A percentile compares a stretch with the other conserved stretches of the same genome.
phyloP scores from a whole-genome alignment of 2,329 filamentous ascomycete genomes.

The Trichophyton verrucosum region DNA sequence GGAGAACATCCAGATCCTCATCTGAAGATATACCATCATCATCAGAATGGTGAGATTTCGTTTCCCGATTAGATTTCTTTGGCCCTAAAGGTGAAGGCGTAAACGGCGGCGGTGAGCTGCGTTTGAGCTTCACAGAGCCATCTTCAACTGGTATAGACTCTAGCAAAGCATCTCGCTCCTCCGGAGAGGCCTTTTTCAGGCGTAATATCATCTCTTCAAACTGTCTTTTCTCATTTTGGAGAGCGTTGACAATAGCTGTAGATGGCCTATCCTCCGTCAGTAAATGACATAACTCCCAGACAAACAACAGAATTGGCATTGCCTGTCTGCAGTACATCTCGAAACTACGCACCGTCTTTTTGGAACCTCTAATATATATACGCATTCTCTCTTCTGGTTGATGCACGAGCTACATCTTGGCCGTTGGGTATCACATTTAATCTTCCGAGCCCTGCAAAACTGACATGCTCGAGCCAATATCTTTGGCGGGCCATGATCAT shows the following conservation, averaged over 20 bases:
- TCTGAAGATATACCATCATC: constrained; percentile 14
- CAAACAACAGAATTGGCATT: neutral
- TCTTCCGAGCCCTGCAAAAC: constrained; percentile 25
- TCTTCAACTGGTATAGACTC: constrained; percentile 12
- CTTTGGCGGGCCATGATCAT: constrained; percentile 11
- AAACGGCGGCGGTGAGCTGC: constrained; percentile 1
- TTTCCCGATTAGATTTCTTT: neutral
- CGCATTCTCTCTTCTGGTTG: constrained; percentile 15
- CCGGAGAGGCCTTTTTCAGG: constrained; percentile 11
- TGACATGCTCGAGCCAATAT: constrained; percentile 22
- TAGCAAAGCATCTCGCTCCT: constrained; percentile 11
- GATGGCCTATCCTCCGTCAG: constrained; percentile 12
- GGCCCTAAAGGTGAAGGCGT: constrained; percentile 1
- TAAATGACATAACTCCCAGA: neutral
- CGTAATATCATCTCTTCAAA: constrained; percentile 12
- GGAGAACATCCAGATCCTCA: constrained; percentile 13
- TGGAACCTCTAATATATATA: constrained; percentile 14
- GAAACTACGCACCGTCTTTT: constrained; percentile 13
- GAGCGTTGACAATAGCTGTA: constrained; percentile 14
- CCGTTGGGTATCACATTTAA: constrained; percentile 25
- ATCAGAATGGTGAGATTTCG: constrained; percentile 9
- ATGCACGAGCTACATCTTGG: constrained; percentile 26
- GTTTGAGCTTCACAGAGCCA: constrained; percentile 9
- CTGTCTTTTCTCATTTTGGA: constrained; percentile 12
- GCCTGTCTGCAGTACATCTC: neutral